phyloP scores from a whole-genome alignment of 148 eudicot genomes.

The Rheum nobile region DNA sequence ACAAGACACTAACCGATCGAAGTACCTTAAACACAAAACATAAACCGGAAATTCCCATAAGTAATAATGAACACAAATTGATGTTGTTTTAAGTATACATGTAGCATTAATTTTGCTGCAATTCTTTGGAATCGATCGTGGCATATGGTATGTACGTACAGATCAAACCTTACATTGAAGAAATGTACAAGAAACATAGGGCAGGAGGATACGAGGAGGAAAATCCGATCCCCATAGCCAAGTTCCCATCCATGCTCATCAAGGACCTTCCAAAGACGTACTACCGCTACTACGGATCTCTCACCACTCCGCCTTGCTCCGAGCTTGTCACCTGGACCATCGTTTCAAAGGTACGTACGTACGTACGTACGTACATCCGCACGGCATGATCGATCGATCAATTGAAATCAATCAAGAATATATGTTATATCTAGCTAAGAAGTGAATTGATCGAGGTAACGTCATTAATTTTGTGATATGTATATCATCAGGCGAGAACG shows the following conservation, averaged over 20 bases:
- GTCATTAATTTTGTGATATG: background rate
- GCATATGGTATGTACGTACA: background rate
- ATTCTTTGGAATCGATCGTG: no score
- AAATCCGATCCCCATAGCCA: conserved; percentile 20
- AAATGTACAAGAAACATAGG: background rate
- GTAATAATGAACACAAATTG: no score
- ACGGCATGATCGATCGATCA: no score
- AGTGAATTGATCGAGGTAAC: no score
- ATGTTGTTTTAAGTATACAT: no score
- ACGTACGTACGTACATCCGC: background rate
- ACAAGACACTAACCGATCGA: no score
- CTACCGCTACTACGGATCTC: conserved; percentile 67
- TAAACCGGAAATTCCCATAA: no score
- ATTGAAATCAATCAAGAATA: no score
- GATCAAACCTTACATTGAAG: background rate
- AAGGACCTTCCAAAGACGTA: conserved; percentile 35
- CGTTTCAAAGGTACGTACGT: conserved; percentile 34
- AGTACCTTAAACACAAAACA: no score
- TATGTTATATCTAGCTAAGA: no score
- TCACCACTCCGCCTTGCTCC: conserved; percentile 88
- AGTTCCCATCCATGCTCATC: conserved; percentile 25
- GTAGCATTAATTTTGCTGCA: no score
- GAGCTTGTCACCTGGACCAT: conserved; percentile 59
- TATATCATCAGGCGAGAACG: conserved; percentile 6
- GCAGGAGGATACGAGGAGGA: conserved; percentile 1